phyloP scores from a whole-genome alignment of 1,139 yeast genomes.

The Yamadazyma taylorii region DNA sequence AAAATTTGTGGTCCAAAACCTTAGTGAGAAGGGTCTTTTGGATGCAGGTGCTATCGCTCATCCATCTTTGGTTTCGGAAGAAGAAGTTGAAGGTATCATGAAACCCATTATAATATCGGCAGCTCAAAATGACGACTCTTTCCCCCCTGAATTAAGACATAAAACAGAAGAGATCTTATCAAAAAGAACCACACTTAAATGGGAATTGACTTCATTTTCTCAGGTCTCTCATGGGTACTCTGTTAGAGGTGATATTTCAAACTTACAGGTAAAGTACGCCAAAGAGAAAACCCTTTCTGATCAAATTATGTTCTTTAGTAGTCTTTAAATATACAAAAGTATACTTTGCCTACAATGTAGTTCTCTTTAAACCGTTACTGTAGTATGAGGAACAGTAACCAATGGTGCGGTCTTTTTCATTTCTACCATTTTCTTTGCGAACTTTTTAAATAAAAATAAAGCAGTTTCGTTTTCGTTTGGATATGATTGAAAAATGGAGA shows the following conservation, averaged over 20 bases:
- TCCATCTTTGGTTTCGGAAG: conserved; percentile 69
- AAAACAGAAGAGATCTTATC: conserved; percentile 57
- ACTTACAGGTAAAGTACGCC: conserved; percentile 61
- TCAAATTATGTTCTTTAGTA: conserved; percentile 39
- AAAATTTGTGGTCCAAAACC: conserved; percentile 56
- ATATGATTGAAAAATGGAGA: too few relatives aligned
- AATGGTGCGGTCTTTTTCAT: too few relatives aligned
- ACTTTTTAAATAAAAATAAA: too few relatives aligned
- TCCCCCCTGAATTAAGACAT: conserved; percentile 61
- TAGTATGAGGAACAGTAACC: too few relatives aligned
- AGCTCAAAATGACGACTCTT: conserved; percentile 66
- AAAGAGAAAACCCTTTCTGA: conserved; percentile 66
- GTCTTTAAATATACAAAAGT: background rate
- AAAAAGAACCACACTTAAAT: conserved; percentile 41
- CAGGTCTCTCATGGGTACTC: conserved; percentile 76
- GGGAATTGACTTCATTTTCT: conserved; percentile 59
- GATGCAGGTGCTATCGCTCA: conserved; percentile 76
- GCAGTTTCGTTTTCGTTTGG: too few relatives aligned
- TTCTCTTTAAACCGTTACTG: too few relatives aligned
- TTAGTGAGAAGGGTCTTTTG: conserved; percentile 46
- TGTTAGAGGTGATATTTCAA: conserved; percentile 65
- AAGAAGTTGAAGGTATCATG: conserved; percentile 56
- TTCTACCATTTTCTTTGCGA: too few relatives aligned
- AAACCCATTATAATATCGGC: conserved; percentile 70
- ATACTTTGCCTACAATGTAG: too few relatives aligned